These are phyloP conservation scores for Pneumocystis sp. DNA, from an alignment of 1,139 yeast genomes.

Conservation along the genomic window DNA sequence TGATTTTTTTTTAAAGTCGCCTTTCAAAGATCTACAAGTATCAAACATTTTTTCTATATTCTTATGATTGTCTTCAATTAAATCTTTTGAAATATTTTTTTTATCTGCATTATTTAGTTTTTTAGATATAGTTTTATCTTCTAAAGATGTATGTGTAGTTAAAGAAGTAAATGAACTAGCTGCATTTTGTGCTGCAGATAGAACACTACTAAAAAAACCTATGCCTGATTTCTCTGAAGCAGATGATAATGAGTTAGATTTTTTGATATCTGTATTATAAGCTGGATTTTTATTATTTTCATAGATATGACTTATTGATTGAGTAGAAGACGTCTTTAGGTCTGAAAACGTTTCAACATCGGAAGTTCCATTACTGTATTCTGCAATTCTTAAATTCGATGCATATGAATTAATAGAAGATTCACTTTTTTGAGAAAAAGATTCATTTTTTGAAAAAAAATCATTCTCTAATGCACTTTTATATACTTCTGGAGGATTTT, in stretches of 20 bases:
- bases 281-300: not conserved
- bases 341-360: not conserved
- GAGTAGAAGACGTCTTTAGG: not conserved
- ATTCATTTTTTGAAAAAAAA: not conserved
- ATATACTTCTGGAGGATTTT: not conserved
- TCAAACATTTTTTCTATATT: not conserved
- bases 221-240: not conserved
- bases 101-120: not conserved
- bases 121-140: not conserved
- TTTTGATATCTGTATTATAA: not conserved
- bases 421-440: not conserved
- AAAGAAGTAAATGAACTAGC: not conserved
- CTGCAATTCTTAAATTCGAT: not conserved
- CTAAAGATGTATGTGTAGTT: not conserved
- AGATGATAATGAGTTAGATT: not conserved
- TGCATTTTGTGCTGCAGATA: not conserved
- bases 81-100: not conserved
- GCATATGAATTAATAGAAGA: not conserved
- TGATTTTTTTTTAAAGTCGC: not conserved
- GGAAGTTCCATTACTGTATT: not conserved
- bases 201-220: not conserved
- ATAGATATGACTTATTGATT: not conserved
- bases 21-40: not conserved
- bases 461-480: not conserved
- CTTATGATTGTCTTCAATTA: no score